Conservation (phyloP, 2,329 filamentous ascomycete genomes). For the Bertia moriformis region DNA sequence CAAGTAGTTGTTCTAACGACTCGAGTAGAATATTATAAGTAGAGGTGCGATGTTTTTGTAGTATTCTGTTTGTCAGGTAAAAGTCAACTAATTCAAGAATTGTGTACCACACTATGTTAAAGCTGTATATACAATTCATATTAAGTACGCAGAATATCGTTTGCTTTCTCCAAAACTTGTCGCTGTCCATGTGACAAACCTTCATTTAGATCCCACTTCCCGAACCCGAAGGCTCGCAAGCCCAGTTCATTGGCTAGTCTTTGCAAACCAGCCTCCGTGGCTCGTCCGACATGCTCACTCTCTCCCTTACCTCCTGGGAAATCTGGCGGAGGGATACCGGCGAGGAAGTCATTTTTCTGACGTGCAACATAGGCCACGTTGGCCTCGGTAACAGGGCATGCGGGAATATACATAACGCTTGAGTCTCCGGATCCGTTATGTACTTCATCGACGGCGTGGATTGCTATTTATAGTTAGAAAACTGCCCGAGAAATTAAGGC, state of each 20-base stretch:
- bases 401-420: not conserved
- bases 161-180: not conserved
- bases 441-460: not conserved
- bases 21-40: too few species aligned
- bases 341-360: not conserved
- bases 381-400: constrained; percentile 5
- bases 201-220: not conserved
- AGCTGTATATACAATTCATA: not conserved
- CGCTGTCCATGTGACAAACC: not conserved
- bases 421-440: not conserved
- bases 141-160: not conserved
- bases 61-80: too few species aligned
- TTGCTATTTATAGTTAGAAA: too few species aligned
- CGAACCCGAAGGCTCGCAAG: not conserved
- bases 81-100: too few species aligned
- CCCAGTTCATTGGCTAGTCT: not conserved
- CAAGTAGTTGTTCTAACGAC: too few species aligned
- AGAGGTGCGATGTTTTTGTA: too few species aligned
- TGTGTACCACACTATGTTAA: too few species aligned
- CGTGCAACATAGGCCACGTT: constrained; percentile 5
- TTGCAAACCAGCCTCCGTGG: too few species aligned
- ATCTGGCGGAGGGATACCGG: not conserved
- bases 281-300: too few species aligned
- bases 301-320: not conserved
- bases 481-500: too few species aligned